Base-by-base conservation (phyloP, 805 yeast species). In the Spathaspora sp. region DNA sequence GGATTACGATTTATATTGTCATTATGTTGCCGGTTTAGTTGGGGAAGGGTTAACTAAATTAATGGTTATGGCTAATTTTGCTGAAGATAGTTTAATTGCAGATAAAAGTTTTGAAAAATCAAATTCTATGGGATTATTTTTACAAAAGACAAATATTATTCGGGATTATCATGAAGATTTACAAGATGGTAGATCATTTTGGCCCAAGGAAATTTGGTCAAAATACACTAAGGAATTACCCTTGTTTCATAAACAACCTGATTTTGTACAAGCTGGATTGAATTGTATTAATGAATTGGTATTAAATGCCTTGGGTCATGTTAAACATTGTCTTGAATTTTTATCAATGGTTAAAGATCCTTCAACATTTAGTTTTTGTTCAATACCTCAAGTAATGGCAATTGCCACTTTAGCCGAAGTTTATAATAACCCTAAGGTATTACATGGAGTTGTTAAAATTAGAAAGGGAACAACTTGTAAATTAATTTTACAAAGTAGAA, bases 371-470 rank as follows among this genome's bases (percentile, higher is more conserved):
- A 87, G 85, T 60, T 94, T 94, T 75, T 92, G 97, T 74, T 89
- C 97, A 10, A 94, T 94, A 64, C 99, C 99, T 17, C 99, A 94
- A 73, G 97, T 93, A 17, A 94, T 94, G 99, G 97, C 98, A 38
- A 87, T 94, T 67, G 97, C 99, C 14, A 90, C 98, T 1, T 78
- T 94, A 60, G 90, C 93, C 19, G 75, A 85, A 49, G 87, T 94
- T 32, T 92, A 87, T 78, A 84, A 87, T 64, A 94, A 94, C 72
- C 85, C 86, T 3, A 63, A 73, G 2, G 87, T 93, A 2, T 81
- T 93, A 63, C 78, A 83, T 44, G 66, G 69, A 39, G 83, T 88
- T 64, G 87, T 93, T 57, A 94, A 94, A 75, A 87, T 94, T 67
- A 81, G 97, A 70, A 90, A 89, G 72, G 97, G 97, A 11, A 82